Evolutionary conservation across 345 rosid genomes (phyloP).

Genomic region (Draba incana): DNA sequence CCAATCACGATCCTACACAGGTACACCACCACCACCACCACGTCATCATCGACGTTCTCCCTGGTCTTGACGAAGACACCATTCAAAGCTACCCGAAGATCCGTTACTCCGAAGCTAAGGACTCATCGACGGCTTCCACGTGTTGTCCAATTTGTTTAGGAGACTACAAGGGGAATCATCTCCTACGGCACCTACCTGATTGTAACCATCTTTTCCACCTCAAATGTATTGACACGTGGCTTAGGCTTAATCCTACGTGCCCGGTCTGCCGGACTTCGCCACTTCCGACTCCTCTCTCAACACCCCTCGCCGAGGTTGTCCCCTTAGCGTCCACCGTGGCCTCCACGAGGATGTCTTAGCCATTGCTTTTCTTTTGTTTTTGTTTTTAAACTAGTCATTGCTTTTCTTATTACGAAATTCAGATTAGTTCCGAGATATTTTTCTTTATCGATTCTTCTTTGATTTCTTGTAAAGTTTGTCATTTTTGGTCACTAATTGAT

Average conservation of each 20-base stretch:
- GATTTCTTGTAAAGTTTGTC: neutral
- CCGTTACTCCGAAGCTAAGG: constrained; percentile 67
- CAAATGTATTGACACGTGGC: constrained; percentile 90
- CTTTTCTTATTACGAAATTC: neutral
- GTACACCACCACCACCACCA: constrained; percentile 33
- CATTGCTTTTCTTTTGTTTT: no score
- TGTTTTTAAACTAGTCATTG: no score
- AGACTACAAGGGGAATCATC: constrained; percentile 66
- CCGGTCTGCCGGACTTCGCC: constrained; percentile 87
- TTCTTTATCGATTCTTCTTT: neutral
- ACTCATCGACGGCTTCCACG: constrained; percentile 46
- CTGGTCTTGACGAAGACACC: constrained; percentile 75
- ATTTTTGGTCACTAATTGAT: constrained; percentile 22
- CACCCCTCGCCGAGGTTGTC: constrained; percentile 82
- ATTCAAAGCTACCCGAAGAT: constrained; percentile 75
- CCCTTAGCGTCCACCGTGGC: constrained; percentile 57
- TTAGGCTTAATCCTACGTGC: constrained; percentile 72
- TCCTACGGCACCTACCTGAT: constrained; percentile 66
- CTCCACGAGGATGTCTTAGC: constrained; percentile 35
- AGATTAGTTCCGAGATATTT: neutral
- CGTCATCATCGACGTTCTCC: constrained; percentile 42
- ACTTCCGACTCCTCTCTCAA: constrained; percentile 71
- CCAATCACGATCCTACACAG: constrained; percentile 26
- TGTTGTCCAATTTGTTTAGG: constrained; percentile 87
- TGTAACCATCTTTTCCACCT: constrained; percentile 78